Percentiles rank a stretch among this genome's conserved stretches.
Conservation (phyloP, 129 eudicot species). For the Pittosporum tobira region DNA sequence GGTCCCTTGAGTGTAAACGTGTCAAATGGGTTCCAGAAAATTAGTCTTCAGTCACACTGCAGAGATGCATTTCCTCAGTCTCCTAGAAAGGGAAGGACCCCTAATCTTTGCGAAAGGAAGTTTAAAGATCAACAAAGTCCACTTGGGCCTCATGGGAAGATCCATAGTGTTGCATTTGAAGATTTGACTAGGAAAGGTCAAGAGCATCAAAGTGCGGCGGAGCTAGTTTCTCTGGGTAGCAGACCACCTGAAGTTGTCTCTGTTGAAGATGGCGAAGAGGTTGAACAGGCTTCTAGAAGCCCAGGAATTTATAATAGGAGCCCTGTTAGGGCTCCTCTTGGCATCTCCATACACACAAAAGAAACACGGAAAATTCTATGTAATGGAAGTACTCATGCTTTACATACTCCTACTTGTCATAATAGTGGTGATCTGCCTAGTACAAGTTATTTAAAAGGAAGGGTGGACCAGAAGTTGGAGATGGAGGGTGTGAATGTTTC, state of each 20-base stretch:
- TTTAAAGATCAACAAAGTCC: constrained; percentile 64
- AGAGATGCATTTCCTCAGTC: constrained; percentile 66
- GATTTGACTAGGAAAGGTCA: constrained; percentile 29
- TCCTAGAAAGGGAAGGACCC: constrained; percentile 68
- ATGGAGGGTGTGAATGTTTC: constrained; percentile 50
- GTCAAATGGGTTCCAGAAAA: constrained; percentile 34
- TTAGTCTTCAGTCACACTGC: constrained; percentile 44
- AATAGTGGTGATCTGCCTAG: constrained; percentile 48
- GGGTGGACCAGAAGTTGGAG: constrained; percentile 56
- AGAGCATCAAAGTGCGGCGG: constrained; percentile 81
- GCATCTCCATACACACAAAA: constrained; percentile 36
- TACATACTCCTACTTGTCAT: constrained; percentile 33
- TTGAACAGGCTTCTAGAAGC: constrained; percentile 49
- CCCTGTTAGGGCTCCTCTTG: constrained; percentile 73
- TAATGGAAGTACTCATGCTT: neutral
- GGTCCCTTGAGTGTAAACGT: constrained; percentile 35
- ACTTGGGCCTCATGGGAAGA: constrained; percentile 62
- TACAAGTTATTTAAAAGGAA: constrained; percentile 39
- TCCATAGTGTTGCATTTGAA: constrained; percentile 26
- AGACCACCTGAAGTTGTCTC: constrained; percentile 67
- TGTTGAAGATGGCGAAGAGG: constrained; percentile 92
- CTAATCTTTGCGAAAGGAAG: constrained; percentile 38
- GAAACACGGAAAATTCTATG: constrained; percentile 32
- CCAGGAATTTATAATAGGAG: constrained; percentile 56
- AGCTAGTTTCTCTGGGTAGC: constrained; percentile 71